Conservation (phyloP, 2,329 filamentous ascomycete species). For the Neopestalotiopsis sp. region DNA sequence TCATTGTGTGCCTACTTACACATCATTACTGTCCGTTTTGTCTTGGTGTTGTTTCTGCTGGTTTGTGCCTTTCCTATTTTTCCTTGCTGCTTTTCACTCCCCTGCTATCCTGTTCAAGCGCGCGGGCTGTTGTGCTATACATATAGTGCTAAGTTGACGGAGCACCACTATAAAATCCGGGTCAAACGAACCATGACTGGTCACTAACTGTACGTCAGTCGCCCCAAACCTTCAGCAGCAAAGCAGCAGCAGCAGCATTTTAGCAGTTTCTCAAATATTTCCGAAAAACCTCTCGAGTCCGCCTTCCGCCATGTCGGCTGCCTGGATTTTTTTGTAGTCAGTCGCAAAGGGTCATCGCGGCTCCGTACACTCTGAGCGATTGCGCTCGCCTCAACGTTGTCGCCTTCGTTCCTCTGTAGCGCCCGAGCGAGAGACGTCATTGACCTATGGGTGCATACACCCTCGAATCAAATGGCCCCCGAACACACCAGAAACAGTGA, state of each 20-base stretch:
- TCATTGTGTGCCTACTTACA: background rate
- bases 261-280: background rate
- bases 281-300: background rate
- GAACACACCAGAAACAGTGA: slow-evolving; percentile 12
- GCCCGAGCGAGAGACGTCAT: slow-evolving; percentile 6
- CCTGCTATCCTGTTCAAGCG: background rate
- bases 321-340: slow-evolving; percentile 2
- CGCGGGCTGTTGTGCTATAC: background rate
- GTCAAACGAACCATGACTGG: slow-evolving; percentile 13
- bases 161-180: slow-evolving; percentile 12
- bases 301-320: slow-evolving; percentile 16
- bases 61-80: background rate
- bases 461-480: slow-evolving; percentile 12
- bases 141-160: background rate
- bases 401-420: background rate
- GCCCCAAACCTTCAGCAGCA: slow-evolving; percentile 5
- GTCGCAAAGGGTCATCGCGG: background rate
- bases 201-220: slow-evolving; percentile 11
- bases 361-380: background rate
- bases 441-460: background rate
- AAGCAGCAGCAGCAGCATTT: background rate
- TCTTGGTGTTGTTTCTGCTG: background rate
- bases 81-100: background rate
- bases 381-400: background rate
- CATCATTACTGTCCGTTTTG: background rate